phyloP scores from a whole-genome alignment of 2,329 filamentous ascomycete genomes.

The Ceratocystis diversiconidia region DNA sequence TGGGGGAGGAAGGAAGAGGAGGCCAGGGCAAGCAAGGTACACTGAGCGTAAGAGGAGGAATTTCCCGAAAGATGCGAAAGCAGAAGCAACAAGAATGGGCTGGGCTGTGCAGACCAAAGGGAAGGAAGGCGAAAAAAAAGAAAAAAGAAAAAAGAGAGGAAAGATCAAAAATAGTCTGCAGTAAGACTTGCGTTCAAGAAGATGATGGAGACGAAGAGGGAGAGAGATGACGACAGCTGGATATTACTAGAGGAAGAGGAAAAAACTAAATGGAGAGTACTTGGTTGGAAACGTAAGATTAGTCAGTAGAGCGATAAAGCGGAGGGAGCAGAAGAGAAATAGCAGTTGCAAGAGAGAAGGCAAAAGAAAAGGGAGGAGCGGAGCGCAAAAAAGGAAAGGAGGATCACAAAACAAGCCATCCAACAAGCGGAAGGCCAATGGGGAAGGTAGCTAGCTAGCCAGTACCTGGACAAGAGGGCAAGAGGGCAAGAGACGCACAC shows the following conservation, averaged over 20 bases:
- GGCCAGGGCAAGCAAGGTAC: not conserved
- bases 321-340: not conserved
- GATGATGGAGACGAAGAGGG: not conserved
- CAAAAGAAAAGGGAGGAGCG: not conserved
- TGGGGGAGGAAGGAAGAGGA: not conserved
- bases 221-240: not conserved
- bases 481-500: not conserved
- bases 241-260: not conserved
- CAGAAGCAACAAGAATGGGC: not conserved
- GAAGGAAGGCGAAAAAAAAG: not conserved
- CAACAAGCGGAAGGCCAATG: slow-evolving; percentile 1
- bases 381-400: not conserved
- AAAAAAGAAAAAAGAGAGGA: not conserved
- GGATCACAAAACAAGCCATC: not conserved
- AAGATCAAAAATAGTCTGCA: not conserved
- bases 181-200: not conserved
- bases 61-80: slow-evolving; percentile 5
- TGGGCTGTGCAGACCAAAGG: slow-evolving; percentile 2
- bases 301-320: not conserved
- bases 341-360: not conserved
- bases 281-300: no score
- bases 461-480: not conserved
- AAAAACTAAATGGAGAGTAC: not conserved
- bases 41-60: slow-evolving; percentile 4
- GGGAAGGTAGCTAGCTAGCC: not conserved